Evolutionary conservation across 495 filamentous ascomycete genomes (phyloP).

Genomic region (Thermochaetoides thermophila): DNA sequence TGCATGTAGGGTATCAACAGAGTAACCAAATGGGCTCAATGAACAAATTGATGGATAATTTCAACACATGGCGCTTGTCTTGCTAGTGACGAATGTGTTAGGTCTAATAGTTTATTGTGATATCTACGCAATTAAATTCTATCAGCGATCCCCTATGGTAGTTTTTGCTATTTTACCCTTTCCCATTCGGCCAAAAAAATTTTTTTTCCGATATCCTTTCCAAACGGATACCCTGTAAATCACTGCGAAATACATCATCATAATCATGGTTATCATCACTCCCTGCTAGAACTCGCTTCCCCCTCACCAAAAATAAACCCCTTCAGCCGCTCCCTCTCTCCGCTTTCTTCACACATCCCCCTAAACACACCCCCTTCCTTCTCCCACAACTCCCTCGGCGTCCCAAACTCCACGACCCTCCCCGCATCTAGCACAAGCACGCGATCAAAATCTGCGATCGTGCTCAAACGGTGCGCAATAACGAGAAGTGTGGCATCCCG

Average conservation of each 20-base stretch:
- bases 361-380: constrained; percentile 44
- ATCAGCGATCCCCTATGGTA: too few species aligned
- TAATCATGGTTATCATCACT: not conserved
- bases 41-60: too few species aligned
- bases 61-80: too few species aligned
- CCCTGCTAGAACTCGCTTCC: not conserved
- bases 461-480: constrained; percentile 76
- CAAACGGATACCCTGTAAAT: not conserved
- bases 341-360: constrained; percentile 61
- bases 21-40: too few species aligned
- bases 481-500: constrained; percentile 64
- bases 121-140: too few species aligned
- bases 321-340: constrained; percentile 48
- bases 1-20: too few species aligned
- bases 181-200: too few species aligned
- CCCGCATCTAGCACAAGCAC: constrained; percentile 75
- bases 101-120: too few species aligned
- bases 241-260: not conserved
- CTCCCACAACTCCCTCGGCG: constrained; percentile 51
- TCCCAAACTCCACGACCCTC: constrained; percentile 55
- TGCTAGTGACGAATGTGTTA: too few species aligned
- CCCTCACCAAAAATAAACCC: constrained; percentile 33
- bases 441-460: constrained; percentile 73
- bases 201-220: too few species aligned
- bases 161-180: too few species aligned